Evolutionary conservation across 352 stramenopile genomes (phyloP).

Genomic region (Globisporangium perplexum): DNA sequence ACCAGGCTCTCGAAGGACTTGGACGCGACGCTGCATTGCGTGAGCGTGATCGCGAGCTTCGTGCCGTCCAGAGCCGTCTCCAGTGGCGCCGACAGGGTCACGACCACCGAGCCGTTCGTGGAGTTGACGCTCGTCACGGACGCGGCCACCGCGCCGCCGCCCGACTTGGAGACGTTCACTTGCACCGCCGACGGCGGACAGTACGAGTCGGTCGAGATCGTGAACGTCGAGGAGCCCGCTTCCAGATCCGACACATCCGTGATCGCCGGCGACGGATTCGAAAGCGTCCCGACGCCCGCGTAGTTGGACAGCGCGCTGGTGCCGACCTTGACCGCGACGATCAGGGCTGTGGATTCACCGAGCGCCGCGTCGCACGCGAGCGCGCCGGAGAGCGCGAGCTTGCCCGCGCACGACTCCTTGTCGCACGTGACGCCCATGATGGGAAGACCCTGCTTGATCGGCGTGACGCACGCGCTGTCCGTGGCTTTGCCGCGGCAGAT

Average conservation of each 20-base stretch:
- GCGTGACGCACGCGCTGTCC: constrained; percentile 40
- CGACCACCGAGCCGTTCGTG: constrained; percentile 32
- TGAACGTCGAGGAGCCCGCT: constrained; percentile 26
- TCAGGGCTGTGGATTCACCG: constrained; percentile 26
- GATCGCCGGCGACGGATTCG: constrained; percentile 20
- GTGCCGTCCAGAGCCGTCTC: constrained; percentile 21
- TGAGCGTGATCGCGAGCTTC: constrained; percentile 34
- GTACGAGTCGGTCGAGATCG: constrained; percentile 35
- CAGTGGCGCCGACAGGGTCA: constrained; percentile 30
- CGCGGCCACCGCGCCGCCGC: not conserved
- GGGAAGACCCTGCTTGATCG: constrained; percentile 24
- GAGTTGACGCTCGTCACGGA: constrained; percentile 18
- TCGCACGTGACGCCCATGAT: constrained; percentile 38
- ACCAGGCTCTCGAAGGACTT: constrained; percentile 17
- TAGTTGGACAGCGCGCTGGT: constrained; percentile 43
- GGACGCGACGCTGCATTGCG: constrained; percentile 36
- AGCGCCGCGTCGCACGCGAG: constrained; percentile 41
- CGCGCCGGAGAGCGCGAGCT: constrained; percentile 29
- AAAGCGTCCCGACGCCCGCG: constrained; percentile 36
- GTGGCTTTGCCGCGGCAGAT: constrained; percentile 42
- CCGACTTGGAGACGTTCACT: constrained; percentile 23
- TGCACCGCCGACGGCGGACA: constrained; percentile 25
- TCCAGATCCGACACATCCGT: constrained; percentile 25
- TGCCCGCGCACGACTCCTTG: constrained; percentile 41
- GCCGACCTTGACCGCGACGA: constrained; percentile 47